phyloP scores from a whole-genome alignment of 257 asterid genomes.

The Lycium ferocissimum region DNA sequence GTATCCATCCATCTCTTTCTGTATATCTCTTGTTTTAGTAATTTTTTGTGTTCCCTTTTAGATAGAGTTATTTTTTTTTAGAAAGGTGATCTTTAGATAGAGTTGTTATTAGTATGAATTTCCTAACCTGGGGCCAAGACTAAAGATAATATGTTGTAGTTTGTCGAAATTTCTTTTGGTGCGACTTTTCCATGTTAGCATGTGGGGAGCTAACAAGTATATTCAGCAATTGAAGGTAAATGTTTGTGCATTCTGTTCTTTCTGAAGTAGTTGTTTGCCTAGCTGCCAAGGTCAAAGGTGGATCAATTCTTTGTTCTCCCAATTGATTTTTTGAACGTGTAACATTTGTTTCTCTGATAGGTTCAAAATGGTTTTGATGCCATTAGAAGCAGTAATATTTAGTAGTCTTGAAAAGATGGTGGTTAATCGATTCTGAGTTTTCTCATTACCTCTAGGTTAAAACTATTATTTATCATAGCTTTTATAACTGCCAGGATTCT shows the following conservation, averaged over 20 bases:
- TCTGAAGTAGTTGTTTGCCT: slow-evolving; percentile 1
- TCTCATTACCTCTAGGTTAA: neutral
- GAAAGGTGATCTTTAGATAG: neutral
- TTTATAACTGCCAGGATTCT: slow-evolving; percentile 62
- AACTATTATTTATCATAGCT: slow-evolving; percentile 19
- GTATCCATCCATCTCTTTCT: slow-evolving; percentile 40
- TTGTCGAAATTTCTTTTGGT: neutral
- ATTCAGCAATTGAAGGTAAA: slow-evolving; percentile 18
- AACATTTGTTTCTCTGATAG: slow-evolving; percentile 7
- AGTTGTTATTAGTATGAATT: neutral
- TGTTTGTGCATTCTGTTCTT: slow-evolving; percentile 28
- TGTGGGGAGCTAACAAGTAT: neutral
- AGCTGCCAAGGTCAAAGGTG: slow-evolving; percentile 11
- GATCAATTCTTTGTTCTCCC: slow-evolving; percentile 6
- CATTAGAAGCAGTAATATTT: slow-evolving; percentile 17
- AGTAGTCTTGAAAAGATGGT: neutral
- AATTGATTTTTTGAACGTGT: neutral
- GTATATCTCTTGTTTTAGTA: slow-evolving; percentile 18
- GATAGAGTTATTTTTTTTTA: neutral
- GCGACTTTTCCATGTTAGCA: neutral
- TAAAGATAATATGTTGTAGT: neutral
- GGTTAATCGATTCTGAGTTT: slow-evolving; percentile 5
- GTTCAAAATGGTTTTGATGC: neutral
- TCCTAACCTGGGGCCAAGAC: neutral
- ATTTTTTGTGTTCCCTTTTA: slow-evolving; percentile 18